Base-by-base conservation (phyloP, 2,329 filamentous ascomycete species). In the Exophiala bonariae region DNA sequence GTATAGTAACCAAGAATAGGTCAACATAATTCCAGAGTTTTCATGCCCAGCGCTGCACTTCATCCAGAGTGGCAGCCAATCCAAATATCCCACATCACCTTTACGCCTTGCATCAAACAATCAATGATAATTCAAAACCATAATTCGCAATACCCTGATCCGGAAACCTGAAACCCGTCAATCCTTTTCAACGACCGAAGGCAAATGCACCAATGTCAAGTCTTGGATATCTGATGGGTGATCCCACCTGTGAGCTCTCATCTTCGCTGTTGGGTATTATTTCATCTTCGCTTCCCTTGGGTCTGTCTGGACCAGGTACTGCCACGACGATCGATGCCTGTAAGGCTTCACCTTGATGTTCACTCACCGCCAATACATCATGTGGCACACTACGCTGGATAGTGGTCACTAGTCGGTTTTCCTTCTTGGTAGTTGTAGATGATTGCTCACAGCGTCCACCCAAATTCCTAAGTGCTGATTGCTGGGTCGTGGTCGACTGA, bases 201-300 rank as follows among this genome's bases (percentile, higher is more conserved):
- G 64, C 64, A 55, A 69, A 71, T 31, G 59, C 61, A 48, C 65
- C 62, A 20, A 71, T 55, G 51, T 70, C 60, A 41, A 71, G 59
- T 28, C 55, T 41, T 11, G 59, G 48, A 3, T 54, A 51, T 22
- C 22, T 37, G 9, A 13, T 28, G 2, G 30, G 39, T 28, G 49
- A 57, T 14, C 51, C 52, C 6, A 28, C 34, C 19, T 57, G 55
- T 9, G 49, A 55, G 17, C 33, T 37, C 37, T 61, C 60, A 23
- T 72, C 73, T 33, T 79, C 76, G 40, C 74, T 78, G 47, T 74
- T 68, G 16, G 73, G 74, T 31, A 78, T 60, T 16, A 80, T 71
- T 30, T 72, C 57, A 54, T 80, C 77, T 55, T 80, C 77, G 49
- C 77, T 79, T 2, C 77, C 77, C 11, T 26, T 26, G 23, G 23